Conservation (phyloP, 805 yeast species). For the Middelhovenomyces tepae region DNA sequence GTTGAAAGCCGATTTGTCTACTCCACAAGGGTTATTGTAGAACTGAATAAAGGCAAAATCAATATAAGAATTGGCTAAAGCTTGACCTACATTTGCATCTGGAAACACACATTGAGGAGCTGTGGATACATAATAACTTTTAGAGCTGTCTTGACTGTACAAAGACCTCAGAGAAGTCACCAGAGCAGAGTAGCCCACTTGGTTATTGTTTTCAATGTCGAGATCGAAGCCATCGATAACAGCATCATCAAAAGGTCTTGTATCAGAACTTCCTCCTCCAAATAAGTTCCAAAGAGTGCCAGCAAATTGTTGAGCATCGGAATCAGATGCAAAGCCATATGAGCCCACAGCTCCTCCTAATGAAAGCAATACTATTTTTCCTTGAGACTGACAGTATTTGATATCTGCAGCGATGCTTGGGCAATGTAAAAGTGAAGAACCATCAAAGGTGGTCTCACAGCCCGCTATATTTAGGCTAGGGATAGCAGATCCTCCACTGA, state of each 20-base stretch:
- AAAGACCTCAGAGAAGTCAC: slow-evolving; percentile 39
- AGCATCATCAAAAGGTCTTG: slow-evolving; percentile 58
- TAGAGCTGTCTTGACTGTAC: slow-evolving; percentile 39
- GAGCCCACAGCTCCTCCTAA: slow-evolving; percentile 63
- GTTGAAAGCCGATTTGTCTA: slow-evolving; percentile 41
- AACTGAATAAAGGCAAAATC: slow-evolving; percentile 84
- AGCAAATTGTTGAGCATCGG: slow-evolving; percentile 52
- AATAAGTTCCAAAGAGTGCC: slow-evolving; percentile 43
- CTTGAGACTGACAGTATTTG: slow-evolving; percentile 63
- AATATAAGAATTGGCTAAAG: slow-evolving; percentile 55
- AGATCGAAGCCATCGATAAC: slow-evolving; percentile 78
- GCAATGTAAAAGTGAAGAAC: slow-evolving; percentile 39
- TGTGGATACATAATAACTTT: slow-evolving; percentile 67
- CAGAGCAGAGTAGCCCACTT: slow-evolving; percentile 59
- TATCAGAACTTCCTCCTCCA: slow-evolving; percentile 38
- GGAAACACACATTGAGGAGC: slow-evolving; percentile 93
- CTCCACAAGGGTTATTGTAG: slow-evolving; percentile 74
- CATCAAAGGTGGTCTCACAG: slow-evolving; percentile 30
- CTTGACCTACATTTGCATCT: slow-evolving; percentile 59
- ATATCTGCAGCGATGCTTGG: slow-evolving; percentile 52
- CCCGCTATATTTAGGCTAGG: slow-evolving; percentile 16
- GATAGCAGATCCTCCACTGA: slow-evolving; percentile 33
- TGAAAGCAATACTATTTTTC: slow-evolving; percentile 70
- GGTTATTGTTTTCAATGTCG: slow-evolving; percentile 54
- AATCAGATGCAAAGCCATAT: slow-evolving; percentile 44